Percentiles rank a stretch among this genome's conserved stretches.
phyloP scores from a whole-genome alignment of 805 yeast genomes.

The Maudiozyma saulgeensis region DNA sequence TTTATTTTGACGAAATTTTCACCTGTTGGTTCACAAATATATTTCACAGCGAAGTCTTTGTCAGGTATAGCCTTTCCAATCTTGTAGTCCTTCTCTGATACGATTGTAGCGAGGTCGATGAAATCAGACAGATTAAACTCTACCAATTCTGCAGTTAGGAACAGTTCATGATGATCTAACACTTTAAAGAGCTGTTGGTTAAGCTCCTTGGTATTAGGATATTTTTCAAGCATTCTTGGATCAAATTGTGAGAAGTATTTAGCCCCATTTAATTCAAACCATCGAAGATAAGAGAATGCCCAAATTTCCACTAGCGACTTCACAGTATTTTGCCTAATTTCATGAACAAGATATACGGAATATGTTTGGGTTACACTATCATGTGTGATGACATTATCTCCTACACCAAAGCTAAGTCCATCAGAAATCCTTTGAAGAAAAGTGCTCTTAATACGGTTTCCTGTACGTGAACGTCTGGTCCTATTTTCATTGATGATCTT shows the following conservation, averaged over 20 bases:
- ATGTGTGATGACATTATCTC: slow-evolving; percentile 42
- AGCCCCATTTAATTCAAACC: slow-evolving; percentile 31
- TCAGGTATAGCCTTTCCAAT: slow-evolving; percentile 22
- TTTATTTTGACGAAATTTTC: slow-evolving; percentile 16
- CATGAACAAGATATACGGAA: slow-evolving; percentile 40
- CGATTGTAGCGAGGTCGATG: slow-evolving; percentile 36
- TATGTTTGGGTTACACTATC: slow-evolving; percentile 29
- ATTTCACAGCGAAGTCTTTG: slow-evolving; percentile 25
- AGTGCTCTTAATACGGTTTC: slow-evolving; percentile 12
- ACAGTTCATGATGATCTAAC: slow-evolving; percentile 37
- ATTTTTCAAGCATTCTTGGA: slow-evolving; percentile 15
- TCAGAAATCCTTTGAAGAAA: slow-evolving; percentile 37
- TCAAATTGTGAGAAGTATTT: slow-evolving; percentile 22
- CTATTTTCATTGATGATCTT: slow-evolving; percentile 12
- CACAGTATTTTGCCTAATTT: slow-evolving; percentile 41
- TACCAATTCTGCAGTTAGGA: slow-evolving; percentile 42
- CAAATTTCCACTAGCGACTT: slow-evolving; percentile 38
- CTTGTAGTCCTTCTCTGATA: slow-evolving; percentile 31
- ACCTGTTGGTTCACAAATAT: slow-evolving; percentile 29
- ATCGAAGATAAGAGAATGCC: slow-evolving; percentile 40
- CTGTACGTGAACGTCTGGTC: slow-evolving; percentile 16
- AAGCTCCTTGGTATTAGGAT: slow-evolving; percentile 8
- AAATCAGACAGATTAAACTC: slow-evolving; percentile 37
- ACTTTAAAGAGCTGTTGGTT: slow-evolving; percentile 16
- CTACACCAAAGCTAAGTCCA: slow-evolving; percentile 40